These are phyloP conservation scores for Plantago elongata DNA, from an alignment of 257 asterid species.

Conservation along the genomic window DNA sequence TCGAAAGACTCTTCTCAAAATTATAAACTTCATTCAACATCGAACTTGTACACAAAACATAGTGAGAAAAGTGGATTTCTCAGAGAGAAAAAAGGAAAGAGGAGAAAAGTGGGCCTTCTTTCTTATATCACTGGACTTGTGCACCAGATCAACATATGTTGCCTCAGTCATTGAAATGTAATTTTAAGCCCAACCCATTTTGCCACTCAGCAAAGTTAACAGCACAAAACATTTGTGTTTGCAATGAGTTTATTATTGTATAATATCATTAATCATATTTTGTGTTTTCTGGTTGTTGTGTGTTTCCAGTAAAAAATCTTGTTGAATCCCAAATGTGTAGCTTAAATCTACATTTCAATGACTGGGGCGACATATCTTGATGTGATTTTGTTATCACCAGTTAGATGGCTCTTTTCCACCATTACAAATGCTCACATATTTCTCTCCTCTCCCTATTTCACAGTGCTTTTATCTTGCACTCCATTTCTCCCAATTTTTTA, in stretches of 20 bases:
- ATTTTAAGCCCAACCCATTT: conserved; percentile 1
- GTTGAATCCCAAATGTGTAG: conserved; percentile 4
- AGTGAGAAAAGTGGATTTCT: no score
- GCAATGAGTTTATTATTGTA: no score
- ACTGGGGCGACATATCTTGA: conserved; percentile 13
- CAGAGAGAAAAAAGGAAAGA: no score
- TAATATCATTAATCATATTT: not conserved
- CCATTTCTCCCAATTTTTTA: not conserved
- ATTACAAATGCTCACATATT: conserved; percentile 20
- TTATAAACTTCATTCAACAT: no score
- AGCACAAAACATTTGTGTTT: not conserved
- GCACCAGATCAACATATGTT: conserved; percentile 14
- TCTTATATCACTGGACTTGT: not conserved
- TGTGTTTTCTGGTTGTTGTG: no score
- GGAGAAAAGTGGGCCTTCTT: not conserved
- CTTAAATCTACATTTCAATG: conserved; percentile 15
- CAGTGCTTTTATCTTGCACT: conserved; percentile 18
- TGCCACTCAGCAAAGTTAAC: not conserved
- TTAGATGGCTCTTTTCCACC: conserved; percentile 8
- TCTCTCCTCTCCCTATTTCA: conserved; percentile 22
- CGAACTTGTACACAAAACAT: no score
- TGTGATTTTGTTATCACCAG: conserved; percentile 16
- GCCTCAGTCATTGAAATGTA: conserved; percentile 15
- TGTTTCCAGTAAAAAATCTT: not conserved
- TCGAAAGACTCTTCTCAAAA: no score